Evolutionary conservation across 345 rosid genomes (phyloP), one percentile per base, ranked within the genome.

Genomic region (Durio zibethinus): DNA sequence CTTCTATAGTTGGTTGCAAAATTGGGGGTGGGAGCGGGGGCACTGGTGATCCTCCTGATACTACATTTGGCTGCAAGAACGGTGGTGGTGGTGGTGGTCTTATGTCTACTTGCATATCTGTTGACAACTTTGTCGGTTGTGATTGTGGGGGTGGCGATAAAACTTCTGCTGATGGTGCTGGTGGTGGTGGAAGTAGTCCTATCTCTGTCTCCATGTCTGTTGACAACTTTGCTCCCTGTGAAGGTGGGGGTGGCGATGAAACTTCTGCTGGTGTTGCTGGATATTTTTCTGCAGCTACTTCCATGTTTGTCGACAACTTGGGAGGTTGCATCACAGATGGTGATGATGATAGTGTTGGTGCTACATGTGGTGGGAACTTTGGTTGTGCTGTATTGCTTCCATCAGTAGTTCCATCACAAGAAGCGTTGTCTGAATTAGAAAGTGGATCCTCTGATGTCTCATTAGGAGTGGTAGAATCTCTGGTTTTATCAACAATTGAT

Each of bases 11-110:
- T 10, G 84, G 85, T 0, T 80, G 81, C 10, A 5, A 23, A 50
- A n/a, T 21, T 50, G 87, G 75, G 0, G 82, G 78, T n/a, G n/a
- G n/a, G n/a, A n/a, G n/a, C 15, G 76, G 83, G 5, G 86, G 84
- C 0, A 77, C 68, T 16, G 82, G 87, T 1, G 84, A 81, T 8
- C 84, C 21, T 77, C 60, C 5, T 74, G 75, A n/a, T 7, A 36
- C 67, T 38, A n/a, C n/a, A n/a, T n/a, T n/a, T n/a, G n/a, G n/a
- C n/a, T n/a, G n/a, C n/a, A n/a, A n/a, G n/a, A n/a, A 43, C 0
- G 73, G 52, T 1, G 79, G 56, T 40, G 79, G 75, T 2, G 67
- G n/a, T 10, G 54, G 33, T 2, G 62, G 53, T 66, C 61, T 42
- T 8, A 12, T 42, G 62, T 35, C 71, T 14, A 64, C 16, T 59